These are phyloP conservation scores for Verbena officinalis DNA, from an alignment of 257 asterid species.

Conservation along the genomic window DNA sequence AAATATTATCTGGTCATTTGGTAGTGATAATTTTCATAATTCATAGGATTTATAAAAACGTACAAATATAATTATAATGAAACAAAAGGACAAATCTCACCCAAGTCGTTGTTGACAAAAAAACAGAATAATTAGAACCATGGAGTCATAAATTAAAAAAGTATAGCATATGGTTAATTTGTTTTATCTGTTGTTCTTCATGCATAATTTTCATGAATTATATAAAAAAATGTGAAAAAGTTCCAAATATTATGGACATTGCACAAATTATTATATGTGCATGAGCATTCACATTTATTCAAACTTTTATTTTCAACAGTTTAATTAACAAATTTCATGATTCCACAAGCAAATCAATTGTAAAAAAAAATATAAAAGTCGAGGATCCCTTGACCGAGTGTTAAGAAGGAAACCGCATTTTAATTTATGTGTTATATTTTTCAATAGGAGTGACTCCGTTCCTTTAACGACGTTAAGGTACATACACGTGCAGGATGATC, in stretches of 20 bases:
- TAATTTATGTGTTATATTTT: too few relatives aligned
- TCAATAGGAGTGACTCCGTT: too few relatives aligned
- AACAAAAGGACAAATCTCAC: conserved; percentile 19
- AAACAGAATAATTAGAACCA: conserved; percentile 40
- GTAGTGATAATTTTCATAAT: conserved; percentile 28
- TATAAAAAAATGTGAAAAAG: too few relatives aligned
- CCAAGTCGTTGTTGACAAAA: conserved; percentile 36
- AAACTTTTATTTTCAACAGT: too few relatives aligned
- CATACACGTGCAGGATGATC: conserved; percentile 28
- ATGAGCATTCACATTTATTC: too few relatives aligned
- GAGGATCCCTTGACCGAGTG: too few relatives aligned
- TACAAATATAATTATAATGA: neutral
- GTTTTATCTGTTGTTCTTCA: neutral
- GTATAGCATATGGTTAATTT: neutral
- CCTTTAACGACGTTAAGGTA: neutral
- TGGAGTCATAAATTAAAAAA: conserved; percentile 15
- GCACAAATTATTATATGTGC: too few relatives aligned
- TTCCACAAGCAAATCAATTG: too few relatives aligned
- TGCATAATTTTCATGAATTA: neutral
- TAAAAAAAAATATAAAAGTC: too few relatives aligned
- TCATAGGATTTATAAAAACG: neutral
- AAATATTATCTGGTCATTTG: conserved; percentile 32
- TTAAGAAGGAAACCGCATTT: too few relatives aligned
- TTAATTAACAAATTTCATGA: too few relatives aligned
- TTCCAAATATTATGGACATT: too few relatives aligned